Evolutionary conservation across 176 grass and related monocot genomes (phyloP), one percentile per base, ranked within the genome.

Genomic region (Areca catechu): DNA sequence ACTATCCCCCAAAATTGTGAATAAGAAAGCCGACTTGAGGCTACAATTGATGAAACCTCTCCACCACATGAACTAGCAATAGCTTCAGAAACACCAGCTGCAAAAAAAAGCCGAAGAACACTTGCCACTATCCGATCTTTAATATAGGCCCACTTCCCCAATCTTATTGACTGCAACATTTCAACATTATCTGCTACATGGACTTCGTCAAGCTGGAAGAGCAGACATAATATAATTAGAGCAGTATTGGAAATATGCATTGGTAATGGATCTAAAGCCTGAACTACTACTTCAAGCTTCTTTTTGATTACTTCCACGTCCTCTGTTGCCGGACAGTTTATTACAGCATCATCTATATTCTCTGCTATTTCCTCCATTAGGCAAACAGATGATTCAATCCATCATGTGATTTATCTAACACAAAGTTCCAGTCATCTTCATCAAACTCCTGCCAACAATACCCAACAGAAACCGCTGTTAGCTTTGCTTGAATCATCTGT

Each of bases 1-100:
- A 85, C 80, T 43, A 97, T 71, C 71, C 79, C 74, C 86, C 92
- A 97, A 80, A 97, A 97, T 67, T 85, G 77, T 51, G 66, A 77
- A 72, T 85, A 57, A 65, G 50, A 51, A 74, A 79, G 65, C 20
- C 86, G 81, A 83, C 75, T 75, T 16, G 77, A 90, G 67, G 78
- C 65, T 65, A 97, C 48, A 47, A 91, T 28, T 48, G 73, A 78
- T 24, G 92, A 85, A 72, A 78, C 84, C 65, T 77, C 77, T 70
- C 69, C 74, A 80, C 53, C 62, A 25, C 48, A 74, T 58, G 80
- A 88, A 52, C 64, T 76, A 43, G 86, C 74, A 58, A 90, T 87
- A 54, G 92, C 77, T 64, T 96, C 92, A 56, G 80, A 73, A 79
- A 70, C 77, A 71, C 86, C 86, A 59, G 86, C 75, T 17, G 83